Percentiles rank a stretch among this genome's conserved stretches.
Conservation (phyloP, 2,329 filamentous ascomycete genomes). For the Cladophialophora psammophila region DNA sequence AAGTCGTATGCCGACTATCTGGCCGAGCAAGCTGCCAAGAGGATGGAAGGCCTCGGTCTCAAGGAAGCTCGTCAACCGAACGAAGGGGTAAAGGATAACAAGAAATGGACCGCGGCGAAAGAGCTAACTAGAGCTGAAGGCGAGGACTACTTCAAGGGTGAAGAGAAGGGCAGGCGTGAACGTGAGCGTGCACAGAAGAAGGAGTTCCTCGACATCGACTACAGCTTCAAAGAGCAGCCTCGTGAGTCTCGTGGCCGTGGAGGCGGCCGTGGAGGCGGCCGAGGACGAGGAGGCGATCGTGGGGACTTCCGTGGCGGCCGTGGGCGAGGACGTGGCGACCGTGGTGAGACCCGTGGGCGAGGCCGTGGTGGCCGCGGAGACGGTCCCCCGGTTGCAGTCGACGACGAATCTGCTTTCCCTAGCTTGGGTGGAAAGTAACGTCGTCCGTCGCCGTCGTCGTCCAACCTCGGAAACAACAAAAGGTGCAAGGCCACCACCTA, state of each 20-base stretch:
- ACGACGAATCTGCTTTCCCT: constrained; percentile 41
- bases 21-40: constrained; percentile 77
- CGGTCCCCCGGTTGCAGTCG: constrained; percentile 36
- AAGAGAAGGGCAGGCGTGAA: constrained; percentile 80
- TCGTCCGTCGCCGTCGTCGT: not conserved
- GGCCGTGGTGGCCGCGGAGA: constrained; percentile 44
- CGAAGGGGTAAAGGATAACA: constrained; percentile 85
- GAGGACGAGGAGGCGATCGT: constrained; percentile 47
- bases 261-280: constrained; percentile 57
- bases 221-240: constrained; percentile 76
- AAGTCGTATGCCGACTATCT: constrained; percentile 92
- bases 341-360: constrained; percentile 53
- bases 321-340: constrained; percentile 45
- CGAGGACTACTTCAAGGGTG: constrained; percentile 78
- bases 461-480: constrained; percentile 10
- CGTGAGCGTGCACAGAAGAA: constrained; percentile 87
- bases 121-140: constrained; percentile 62
- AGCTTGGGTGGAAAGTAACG: constrained; percentile 41
- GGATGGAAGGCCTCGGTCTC: constrained; percentile 68
- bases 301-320: constrained; percentile 35
- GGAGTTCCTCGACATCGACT: constrained; percentile 86
- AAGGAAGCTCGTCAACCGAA: constrained; percentile 86
- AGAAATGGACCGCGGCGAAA: constrained; percentile 55
- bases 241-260: constrained; percentile 60
- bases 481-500: constrained; percentile 10